These are phyloP conservation scores for Saitoella complicata DNA, from an alignment of 805 yeast species.

Conservation along the genomic window DNA sequence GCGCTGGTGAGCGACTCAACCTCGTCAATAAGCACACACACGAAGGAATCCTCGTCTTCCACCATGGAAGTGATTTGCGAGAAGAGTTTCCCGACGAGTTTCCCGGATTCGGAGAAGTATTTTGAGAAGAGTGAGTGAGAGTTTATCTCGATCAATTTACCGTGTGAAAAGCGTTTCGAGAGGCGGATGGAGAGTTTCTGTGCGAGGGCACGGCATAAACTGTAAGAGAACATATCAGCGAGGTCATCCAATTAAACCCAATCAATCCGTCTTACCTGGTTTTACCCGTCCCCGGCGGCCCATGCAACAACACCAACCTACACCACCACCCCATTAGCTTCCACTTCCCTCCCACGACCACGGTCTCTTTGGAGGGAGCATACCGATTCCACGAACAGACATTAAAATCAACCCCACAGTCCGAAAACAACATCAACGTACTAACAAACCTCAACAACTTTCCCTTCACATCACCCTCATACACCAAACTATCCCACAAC, in stretches of 20 bases:
- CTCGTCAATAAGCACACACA: conserved; percentile 28
- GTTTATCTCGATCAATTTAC: conserved; percentile 26
- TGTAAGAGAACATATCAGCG: too few relatives aligned
- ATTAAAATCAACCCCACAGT: conserved; percentile 7
- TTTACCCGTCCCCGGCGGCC: conserved; percentile 35
- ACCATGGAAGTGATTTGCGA: conserved; percentile 20
- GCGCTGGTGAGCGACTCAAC: conserved; percentile 31
- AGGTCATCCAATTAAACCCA: too few relatives aligned
- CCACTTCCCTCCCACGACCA: too few relatives aligned
- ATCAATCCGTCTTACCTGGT: conserved; percentile 14
- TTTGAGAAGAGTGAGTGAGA: conserved; percentile 30
- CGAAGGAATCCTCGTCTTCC: conserved; percentile 13
- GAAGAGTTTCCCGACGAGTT: conserved; percentile 25
- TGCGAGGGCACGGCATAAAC: conserved; percentile 26
- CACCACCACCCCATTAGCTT: not conserved
- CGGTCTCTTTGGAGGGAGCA: not conserved
- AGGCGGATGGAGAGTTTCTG: conserved; percentile 25
- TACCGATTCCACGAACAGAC: conserved; percentile 9
- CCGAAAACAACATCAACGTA: conserved; percentile 19
- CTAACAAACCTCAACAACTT: conserved; percentile 21
- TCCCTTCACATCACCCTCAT: conserved; percentile 20
- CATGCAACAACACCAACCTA: conserved; percentile 22
- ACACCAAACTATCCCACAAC: conserved; percentile 24
- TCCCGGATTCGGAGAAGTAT: conserved; percentile 33
- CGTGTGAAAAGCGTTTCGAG: conserved; percentile 10